A percentile compares a stretch with the other conserved stretches of the same genome.
phyloP scores from a whole-genome alignment of 345 rosid species.

The Anastatica hierochuntica region DNA sequence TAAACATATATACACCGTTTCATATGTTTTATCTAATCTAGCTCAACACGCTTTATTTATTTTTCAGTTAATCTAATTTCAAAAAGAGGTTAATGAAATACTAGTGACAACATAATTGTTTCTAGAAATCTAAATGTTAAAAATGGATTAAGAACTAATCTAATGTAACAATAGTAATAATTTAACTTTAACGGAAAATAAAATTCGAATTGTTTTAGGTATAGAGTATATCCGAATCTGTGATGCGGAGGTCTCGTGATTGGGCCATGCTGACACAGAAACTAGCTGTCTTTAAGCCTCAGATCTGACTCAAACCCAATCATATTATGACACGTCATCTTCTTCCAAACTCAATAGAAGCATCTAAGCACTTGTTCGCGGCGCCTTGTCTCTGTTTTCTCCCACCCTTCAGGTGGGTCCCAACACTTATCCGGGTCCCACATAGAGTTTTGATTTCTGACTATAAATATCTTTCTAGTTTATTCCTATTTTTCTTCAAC shows the following conservation, averaged over 20 bases:
- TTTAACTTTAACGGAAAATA: too few species aligned
- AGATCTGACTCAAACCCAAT: constrained; percentile 10
- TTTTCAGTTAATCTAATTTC: not conserved
- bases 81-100: not conserved
- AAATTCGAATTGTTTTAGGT: too few species aligned
- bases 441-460: not conserved
- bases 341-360: constrained; percentile 8
- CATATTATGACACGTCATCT: constrained; percentile 22
- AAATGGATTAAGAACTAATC: not conserved
- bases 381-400: constrained; percentile 51
- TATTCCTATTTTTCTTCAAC: not conserved
- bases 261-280: constrained; percentile 35
- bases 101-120: not conserved
- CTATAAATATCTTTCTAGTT: constrained; percentile 15
- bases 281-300: constrained; percentile 29
- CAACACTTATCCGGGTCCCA: constrained; percentile 2
- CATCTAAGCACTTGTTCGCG: constrained; percentile 27
- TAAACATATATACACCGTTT: too few species aligned
- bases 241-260: constrained; percentile 9
- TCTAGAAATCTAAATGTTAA: not conserved
- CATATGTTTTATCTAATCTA: constrained; percentile 1
- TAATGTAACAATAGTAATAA: too few species aligned
- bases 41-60: not conserved
- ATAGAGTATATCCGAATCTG: constrained; percentile 43
- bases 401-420: constrained; percentile 17